A percentile compares a stretch with the other conserved stretches of the same genome.
Evolutionary conservation across 495 filamentous ascomycete species (phyloP).

Genomic region (Neurospora sublineolata): DNA sequence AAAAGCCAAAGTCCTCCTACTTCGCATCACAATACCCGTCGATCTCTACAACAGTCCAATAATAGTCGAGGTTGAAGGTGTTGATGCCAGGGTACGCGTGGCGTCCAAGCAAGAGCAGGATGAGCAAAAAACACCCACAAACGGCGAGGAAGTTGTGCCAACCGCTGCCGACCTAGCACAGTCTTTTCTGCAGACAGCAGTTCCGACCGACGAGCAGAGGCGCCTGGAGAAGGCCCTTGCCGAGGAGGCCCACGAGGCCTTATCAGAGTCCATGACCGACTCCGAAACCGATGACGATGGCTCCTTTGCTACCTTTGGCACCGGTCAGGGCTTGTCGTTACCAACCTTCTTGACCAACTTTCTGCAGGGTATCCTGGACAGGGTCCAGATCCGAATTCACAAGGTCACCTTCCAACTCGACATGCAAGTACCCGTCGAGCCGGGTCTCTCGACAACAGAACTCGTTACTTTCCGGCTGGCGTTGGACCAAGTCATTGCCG

Average conservation of each 20-base stretch:
- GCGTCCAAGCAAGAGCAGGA: conserved; percentile 23
- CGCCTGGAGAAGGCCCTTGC: conserved; percentile 68
- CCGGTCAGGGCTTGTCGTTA: conserved; percentile 59
- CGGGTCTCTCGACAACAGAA: conserved; percentile 37
- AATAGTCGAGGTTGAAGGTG: conserved; percentile 62
- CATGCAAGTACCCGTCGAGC: conserved; percentile 52
- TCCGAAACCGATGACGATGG: conserved; percentile 56
- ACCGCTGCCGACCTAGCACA: conserved; percentile 75
- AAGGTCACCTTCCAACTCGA: conserved; percentile 47
- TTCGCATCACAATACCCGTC: conserved; percentile 69
- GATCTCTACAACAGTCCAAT: conserved; percentile 74
- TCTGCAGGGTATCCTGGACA: conserved; percentile 70
- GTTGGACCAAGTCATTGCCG: conserved; percentile 53
- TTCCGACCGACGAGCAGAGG: conserved; percentile 61
- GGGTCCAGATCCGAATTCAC: conserved; percentile 58
- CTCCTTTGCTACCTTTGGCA: conserved; percentile 50
- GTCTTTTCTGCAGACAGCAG: conserved; percentile 66
- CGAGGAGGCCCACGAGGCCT: conserved; percentile 53
- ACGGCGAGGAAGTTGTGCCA: conserved; percentile 43
- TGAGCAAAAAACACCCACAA: conserved; percentile 11
- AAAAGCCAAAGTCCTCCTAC: conserved; percentile 55
- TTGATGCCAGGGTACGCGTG: conserved; percentile 52
- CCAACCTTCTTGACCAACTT: conserved; percentile 76
- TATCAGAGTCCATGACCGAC: conserved; percentile 41
- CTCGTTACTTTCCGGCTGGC: conserved; percentile 53